These are phyloP conservation scores for Hypsizygus ulmarius DNA, from an alignment of 1,284 basidiomycete species.

Conservation along the genomic window DNA sequence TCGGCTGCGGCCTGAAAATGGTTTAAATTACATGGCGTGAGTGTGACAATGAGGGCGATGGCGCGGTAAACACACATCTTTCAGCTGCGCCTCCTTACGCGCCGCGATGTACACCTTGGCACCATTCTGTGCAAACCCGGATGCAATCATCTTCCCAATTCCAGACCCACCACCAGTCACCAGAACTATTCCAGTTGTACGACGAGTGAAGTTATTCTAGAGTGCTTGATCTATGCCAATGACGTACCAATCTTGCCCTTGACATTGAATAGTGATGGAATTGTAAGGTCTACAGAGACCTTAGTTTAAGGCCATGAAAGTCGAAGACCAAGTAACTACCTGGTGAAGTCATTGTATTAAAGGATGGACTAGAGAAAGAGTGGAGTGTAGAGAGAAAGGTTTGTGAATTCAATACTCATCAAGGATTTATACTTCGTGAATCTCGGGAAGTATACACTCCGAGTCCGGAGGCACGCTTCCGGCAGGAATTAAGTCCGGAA, in stretches of 20 bases:
- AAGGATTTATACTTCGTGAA: too few relatives aligned
- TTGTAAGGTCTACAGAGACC: constrained; percentile 47
- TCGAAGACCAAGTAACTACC: constrained; percentile 3
- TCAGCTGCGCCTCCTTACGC: constrained; percentile 73
- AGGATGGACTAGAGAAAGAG: not conserved
- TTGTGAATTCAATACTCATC: too few relatives aligned
- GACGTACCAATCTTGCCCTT: constrained; percentile 69
- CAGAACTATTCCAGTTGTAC: constrained; percentile 47
- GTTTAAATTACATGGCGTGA: constrained; percentile 3
- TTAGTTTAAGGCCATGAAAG: not conserved
- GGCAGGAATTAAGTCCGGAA: too few relatives aligned
- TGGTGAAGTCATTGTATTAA: constrained; percentile 12
- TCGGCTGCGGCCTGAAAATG: constrained; percentile 52
- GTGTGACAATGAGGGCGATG: not conserved
- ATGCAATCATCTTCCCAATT: constrained; percentile 79
- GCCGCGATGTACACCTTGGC: constrained; percentile 86
- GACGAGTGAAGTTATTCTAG: not conserved
- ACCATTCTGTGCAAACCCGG: constrained; percentile 78
- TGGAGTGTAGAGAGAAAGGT: not conserved
- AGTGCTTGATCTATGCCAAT: not conserved
- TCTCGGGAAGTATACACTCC: too few relatives aligned
- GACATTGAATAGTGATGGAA: constrained; percentile 67
- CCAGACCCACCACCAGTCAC: constrained; percentile 81
- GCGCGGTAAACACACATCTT: constrained; percentile 51
- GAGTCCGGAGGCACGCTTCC: too few relatives aligned